Base-by-base conservation (phyloP, 352 stramenopile genomes). In the Phytophthora hybrid region DNA sequence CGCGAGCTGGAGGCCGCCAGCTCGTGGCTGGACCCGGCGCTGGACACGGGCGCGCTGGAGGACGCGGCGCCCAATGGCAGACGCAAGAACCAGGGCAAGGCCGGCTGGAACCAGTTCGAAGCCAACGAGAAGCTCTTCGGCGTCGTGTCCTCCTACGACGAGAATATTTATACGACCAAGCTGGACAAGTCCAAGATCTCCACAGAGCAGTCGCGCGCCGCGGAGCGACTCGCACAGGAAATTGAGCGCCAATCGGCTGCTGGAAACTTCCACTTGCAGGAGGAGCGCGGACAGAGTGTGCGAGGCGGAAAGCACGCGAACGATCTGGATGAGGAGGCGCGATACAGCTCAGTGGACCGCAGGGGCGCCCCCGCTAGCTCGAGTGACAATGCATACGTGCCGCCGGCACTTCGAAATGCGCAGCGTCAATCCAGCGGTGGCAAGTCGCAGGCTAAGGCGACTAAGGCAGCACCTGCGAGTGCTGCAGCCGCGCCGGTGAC, bases 111-210 rank as follows among this genome's bases (percentile, higher is more conserved):
- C 88, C 97, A 99, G 83, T 99, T 99, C 71, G 90, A 98, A 67
- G 96, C 93, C 7, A 99, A 99, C 77, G 85, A 98, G 74, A 93
- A 98, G 74, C 85, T 98, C 39, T 99, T 99, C 78, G 97, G 97
- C 73, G 97, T 99, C 57, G 93, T 95, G 55, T 97, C 94, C 41
- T 93, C 86, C 9, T 99, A 95, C 72, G 97, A 99, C 77, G 98
- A 99, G 78, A 99, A 98, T 85, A 78, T 99, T 41, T 99, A 99
- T 88, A 99, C 98, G 3, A 99, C 97, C 18, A 91, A 94, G 77
- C 84, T 99, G 23, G 96, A 99, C 79, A 98, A 97, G 76, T 78
- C 77, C 54, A 93, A 94, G 64, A 90, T 99, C 53, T 97, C 97
- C 34, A 83, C 71, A 18, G 82, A 89, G 58, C 93, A 99, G 76